phyloP scores from a whole-genome alignment of 2,329 filamentous ascomycete genomes.

The Botryosphaeria dothidea region DNA sequence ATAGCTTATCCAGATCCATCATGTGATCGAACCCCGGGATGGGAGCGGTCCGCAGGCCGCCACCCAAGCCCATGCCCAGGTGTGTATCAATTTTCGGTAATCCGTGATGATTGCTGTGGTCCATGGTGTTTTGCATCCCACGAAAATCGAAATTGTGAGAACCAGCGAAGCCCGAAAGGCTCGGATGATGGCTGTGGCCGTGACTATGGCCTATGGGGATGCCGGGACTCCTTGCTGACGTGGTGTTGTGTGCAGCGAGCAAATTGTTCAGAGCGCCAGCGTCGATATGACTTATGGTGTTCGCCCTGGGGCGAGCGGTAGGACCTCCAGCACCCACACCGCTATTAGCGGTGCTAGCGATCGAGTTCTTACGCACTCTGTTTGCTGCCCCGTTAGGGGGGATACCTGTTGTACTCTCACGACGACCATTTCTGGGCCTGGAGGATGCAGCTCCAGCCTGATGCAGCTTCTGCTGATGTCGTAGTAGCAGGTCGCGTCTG shows the following conservation, averaged over 20 bases:
- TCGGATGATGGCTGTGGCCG: conserved; percentile 68
- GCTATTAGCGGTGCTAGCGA: conserved; percentile 61
- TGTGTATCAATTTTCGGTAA: conserved; percentile 84
- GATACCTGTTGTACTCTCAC: conserved; percentile 81
- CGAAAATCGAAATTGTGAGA: conserved; percentile 64
- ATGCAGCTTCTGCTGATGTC: conserved; percentile 98
- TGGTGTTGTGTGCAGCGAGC: conserved; percentile 59
- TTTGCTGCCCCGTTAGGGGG: conserved; percentile 63
- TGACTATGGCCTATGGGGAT: conserved; percentile 42
- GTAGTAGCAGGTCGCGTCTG: conserved; percentile 82
- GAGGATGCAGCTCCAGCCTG: conserved; percentile 87
- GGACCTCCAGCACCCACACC: conserved; percentile 48
- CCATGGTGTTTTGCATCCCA: conserved; percentile 66
- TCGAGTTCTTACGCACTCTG: conserved; percentile 88
- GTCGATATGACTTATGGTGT: conserved; percentile 95
- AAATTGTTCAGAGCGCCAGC: conserved; percentile 68
- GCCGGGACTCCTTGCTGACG: conserved; percentile 46
- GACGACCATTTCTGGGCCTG: conserved; percentile 76
- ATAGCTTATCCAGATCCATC: conserved; percentile 71
- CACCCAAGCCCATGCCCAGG: conserved; percentile 65
- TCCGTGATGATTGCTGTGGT: conserved; percentile 60
- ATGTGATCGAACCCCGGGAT: conserved; percentile 64
- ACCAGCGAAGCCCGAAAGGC: conserved; percentile 65
- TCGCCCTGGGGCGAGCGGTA: conserved; percentile 75
- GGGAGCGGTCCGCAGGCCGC: conserved; percentile 75